phyloP scores from a whole-genome alignment of 129 eudicot genomes.

The Ambrosia artemisiifolia region DNA sequence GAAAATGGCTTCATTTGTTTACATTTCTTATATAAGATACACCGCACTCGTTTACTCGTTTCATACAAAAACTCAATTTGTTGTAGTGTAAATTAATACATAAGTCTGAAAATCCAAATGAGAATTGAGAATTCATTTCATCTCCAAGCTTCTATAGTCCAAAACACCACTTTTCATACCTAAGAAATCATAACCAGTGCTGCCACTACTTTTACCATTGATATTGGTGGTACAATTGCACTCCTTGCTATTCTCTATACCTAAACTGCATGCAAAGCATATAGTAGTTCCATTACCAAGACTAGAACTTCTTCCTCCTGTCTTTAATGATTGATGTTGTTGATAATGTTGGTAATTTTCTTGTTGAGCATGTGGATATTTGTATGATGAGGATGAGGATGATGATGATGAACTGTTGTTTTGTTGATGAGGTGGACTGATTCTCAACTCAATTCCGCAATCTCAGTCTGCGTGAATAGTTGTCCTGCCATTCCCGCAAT shows the following conservation, averaged over 20 bases:
- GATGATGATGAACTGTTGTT: slow-evolving; percentile 25
- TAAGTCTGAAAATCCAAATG: not conserved
- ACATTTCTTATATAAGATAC: too few species aligned
- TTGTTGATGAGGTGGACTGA: slow-evolving; percentile 69
- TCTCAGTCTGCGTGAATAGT: too few species aligned
- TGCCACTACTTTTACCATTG: slow-evolving; percentile 32
- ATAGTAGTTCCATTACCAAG: slow-evolving; percentile 15
- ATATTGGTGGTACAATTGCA: slow-evolving; percentile 49
- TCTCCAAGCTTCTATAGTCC: slow-evolving; percentile 92
- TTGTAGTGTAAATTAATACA: slow-evolving; percentile 13
- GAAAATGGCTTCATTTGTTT: too few species aligned
- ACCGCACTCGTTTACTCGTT: too few species aligned
- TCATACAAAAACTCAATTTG: too few species aligned
- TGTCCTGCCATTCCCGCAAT: too few species aligned
- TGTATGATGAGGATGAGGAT: slow-evolving; percentile 29
- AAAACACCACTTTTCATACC: slow-evolving; percentile 68
- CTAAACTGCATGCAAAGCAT: slow-evolving; percentile 83
- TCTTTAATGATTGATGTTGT: slow-evolving; percentile 39
- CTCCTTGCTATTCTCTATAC: slow-evolving; percentile 68
- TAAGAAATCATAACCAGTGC: slow-evolving; percentile 66
- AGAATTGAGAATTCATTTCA: slow-evolving; percentile 51
- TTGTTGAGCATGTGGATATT: slow-evolving; percentile 26
- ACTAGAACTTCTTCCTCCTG: slow-evolving; percentile 42
- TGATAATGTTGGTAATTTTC: slow-evolving; percentile 16
- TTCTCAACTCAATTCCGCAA: slow-evolving; percentile 80